A percentile compares a stretch with the other conserved stretches of the same genome.
These are phyloP conservation scores for Globisporangium solare DNA, from an alignment of 352 stramenopile species.

Conservation along the genomic window DNA sequence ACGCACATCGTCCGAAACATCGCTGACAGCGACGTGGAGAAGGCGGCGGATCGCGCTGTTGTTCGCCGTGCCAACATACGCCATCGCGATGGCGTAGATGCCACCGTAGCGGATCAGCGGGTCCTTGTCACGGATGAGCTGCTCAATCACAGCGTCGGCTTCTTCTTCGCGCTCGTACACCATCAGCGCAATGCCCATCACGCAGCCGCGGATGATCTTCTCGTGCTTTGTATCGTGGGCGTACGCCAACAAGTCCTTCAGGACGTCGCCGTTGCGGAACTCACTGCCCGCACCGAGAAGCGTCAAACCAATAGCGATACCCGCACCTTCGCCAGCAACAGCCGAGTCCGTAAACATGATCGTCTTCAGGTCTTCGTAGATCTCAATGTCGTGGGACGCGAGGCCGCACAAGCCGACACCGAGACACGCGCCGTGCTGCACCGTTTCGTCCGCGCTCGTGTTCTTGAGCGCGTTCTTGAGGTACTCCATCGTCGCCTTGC, in stretches of 20 bases:
- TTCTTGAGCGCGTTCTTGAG: constrained; percentile 82
- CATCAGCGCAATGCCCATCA: constrained; percentile 98
- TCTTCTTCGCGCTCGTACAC: constrained; percentile 97
- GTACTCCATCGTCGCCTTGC: constrained; percentile 83
- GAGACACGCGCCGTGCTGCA: constrained; percentile 97
- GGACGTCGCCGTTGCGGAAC: constrained; percentile 73
- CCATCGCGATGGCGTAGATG: constrained; percentile 97
- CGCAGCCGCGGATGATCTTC: constrained; percentile 99
- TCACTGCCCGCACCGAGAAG: constrained; percentile 93
- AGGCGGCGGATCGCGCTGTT: constrained; percentile 96
- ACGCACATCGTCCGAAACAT: constrained; percentile 98
- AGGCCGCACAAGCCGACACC: constrained; percentile 96
- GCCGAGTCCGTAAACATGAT: constrained; percentile 97
- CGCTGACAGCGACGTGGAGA: constrained; percentile 97
- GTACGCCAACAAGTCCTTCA: constrained; percentile 96
- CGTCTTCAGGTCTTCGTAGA: constrained; percentile 98
- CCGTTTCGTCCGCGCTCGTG: constrained; percentile 92
- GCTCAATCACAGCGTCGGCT: constrained; percentile 95
- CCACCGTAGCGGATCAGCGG: constrained; percentile 97
- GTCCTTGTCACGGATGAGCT: constrained; percentile 96
- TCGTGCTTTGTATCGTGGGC: constrained; percentile 98
- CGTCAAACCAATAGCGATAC: constrained; percentile 97
- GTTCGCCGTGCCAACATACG: constrained; percentile 97
- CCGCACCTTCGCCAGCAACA: constrained; percentile 96
- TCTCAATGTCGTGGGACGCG: constrained; percentile 90